phyloP scores from a whole-genome alignment of 306 rosid species.

The Albizia julibrissin region DNA sequence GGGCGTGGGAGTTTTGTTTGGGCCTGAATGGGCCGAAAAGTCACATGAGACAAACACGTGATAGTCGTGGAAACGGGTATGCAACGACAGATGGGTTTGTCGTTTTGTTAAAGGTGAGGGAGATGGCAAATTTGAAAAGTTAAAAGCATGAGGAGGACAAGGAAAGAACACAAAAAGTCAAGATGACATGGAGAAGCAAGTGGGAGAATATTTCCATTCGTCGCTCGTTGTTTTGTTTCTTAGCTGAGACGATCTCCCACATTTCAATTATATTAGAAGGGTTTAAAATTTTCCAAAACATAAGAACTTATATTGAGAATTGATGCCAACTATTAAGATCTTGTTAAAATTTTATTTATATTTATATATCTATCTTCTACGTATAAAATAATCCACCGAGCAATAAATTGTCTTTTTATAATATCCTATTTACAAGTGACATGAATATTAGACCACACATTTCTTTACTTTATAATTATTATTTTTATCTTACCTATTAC shows the following conservation, averaged over 20 bases:
- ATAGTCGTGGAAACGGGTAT: not conserved
- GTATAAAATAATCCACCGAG: too few relatives aligned
- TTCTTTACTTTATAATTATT: too few relatives aligned
- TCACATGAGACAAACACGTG: conserved; percentile 15
- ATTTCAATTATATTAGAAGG: not conserved
- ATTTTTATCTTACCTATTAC: too few relatives aligned
- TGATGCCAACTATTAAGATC: too few relatives aligned
- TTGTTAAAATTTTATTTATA: too few relatives aligned
- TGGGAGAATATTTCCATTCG: not conserved
- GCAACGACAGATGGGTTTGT: not conserved
- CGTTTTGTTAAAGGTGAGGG: not conserved
- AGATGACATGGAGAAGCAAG: not conserved
- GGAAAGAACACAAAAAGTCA: too few relatives aligned
- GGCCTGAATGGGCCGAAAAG: conserved; percentile 7
- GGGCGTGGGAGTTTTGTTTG: not conserved
- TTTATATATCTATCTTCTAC: too few relatives aligned
- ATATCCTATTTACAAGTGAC: too few relatives aligned
- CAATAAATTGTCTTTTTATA: too few relatives aligned
- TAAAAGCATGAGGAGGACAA: not conserved
- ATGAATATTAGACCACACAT: too few relatives aligned
- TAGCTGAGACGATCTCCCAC: not conserved
- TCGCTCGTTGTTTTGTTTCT: not conserved
- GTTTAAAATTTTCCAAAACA: too few relatives aligned
- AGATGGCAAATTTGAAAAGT: not conserved
- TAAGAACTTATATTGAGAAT: too few relatives aligned